phyloP scores from a whole-genome alignment of 805 yeast genomes.

The Wickerhamiella azymoides region DNA sequence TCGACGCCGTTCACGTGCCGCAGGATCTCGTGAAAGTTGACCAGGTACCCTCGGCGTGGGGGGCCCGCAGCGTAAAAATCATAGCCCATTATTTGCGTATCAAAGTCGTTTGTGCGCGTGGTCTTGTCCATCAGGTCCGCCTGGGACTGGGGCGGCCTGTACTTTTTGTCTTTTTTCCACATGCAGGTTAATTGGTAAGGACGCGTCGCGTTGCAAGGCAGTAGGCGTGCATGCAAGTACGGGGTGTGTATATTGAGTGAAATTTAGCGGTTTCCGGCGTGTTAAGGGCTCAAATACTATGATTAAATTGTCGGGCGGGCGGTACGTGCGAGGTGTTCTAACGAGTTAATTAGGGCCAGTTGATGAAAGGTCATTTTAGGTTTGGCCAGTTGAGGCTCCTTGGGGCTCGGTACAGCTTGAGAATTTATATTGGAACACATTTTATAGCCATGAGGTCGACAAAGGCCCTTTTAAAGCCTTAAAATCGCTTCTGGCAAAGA shows the following conservation, averaged over 20 bases:
- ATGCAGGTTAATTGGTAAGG: constrained; percentile 5
- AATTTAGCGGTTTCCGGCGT: not conserved
- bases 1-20: constrained; percentile 38
- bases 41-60: constrained; percentile 70
- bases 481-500: too few relatives aligned
- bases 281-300: too few relatives aligned
- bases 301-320: too few relatives aligned
- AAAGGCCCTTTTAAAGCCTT: too few relatives aligned
- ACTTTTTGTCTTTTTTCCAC: constrained; percentile 7
- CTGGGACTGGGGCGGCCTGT: constrained; percentile 2
- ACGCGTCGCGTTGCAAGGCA: not conserved
- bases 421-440: too few relatives aligned
- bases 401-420: too few relatives aligned
- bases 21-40: constrained; percentile 84
- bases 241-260: not conserved
- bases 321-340: too few relatives aligned
- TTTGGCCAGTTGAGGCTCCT: too few relatives aligned
- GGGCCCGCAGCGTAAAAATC: constrained; percentile 64
- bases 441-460: too few relatives aligned
- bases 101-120: constrained; percentile 2
- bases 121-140: constrained; percentile 1
- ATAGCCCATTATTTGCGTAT: constrained; percentile 71
- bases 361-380: too few relatives aligned
- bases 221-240: not conserved
- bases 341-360: too few relatives aligned